Percentiles rank a stretch among this genome's conserved stretches.
These are phyloP conservation scores for Phytophthora melonis DNA, from an alignment of 352 stramenopile species.

Conservation along the genomic window DNA sequence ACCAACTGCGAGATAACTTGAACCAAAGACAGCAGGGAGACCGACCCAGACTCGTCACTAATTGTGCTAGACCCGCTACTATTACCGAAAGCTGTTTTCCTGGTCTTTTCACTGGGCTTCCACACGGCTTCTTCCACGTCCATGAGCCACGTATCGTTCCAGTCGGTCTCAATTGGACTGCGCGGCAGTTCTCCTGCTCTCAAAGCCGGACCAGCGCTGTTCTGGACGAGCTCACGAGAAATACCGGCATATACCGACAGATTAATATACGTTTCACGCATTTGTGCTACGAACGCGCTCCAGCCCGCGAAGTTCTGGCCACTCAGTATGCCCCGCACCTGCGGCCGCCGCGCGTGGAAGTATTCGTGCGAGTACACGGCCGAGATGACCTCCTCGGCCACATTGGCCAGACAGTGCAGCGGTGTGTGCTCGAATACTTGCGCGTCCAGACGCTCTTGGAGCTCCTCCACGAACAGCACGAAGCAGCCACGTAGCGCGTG, in stretches of 20 bases:
- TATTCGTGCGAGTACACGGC: constrained; percentile 56
- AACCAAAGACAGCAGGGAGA: constrained; percentile 52
- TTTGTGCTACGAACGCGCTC: constrained; percentile 57
- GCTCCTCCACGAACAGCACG: constrained; percentile 38
- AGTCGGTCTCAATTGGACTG: constrained; percentile 42
- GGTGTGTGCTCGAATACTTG: constrained; percentile 44
- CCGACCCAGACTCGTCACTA: neutral
- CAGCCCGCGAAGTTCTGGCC: constrained; percentile 50
- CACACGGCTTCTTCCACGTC: constrained; percentile 56
- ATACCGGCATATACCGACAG: neutral
- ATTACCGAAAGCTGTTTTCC: neutral
- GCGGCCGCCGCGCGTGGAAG: constrained; percentile 47
- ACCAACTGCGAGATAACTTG: constrained; percentile 50
- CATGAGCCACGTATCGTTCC: constrained; percentile 56
- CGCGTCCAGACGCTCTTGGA: constrained; percentile 48
- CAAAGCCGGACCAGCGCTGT: neutral
- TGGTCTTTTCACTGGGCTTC: constrained; percentile 25
- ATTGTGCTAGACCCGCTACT: constrained; percentile 1
- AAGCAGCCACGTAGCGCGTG: constrained; percentile 41
- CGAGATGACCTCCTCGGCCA: constrained; percentile 58
- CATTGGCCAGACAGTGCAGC: constrained; percentile 38
- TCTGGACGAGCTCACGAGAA: neutral
- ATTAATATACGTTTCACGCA: constrained; percentile 54
- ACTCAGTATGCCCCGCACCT: constrained; percentile 49
- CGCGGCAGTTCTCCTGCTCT: neutral